Conservation (phyloP, 441 rosid genomes). For the Aquilaria agallochum region DNA sequence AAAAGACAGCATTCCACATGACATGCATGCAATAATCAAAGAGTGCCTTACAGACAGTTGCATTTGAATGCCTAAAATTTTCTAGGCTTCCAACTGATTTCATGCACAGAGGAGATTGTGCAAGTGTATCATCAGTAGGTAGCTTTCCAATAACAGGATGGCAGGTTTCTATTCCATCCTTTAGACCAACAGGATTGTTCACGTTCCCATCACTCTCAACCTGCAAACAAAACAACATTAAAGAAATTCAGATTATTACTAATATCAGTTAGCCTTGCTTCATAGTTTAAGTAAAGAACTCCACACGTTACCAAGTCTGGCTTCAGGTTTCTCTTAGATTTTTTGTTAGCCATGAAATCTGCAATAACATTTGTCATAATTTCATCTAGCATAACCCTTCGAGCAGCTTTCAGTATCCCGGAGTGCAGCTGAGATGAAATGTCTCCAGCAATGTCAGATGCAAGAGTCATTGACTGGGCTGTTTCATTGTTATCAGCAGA, state of each 20-base stretch:
- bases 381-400: slow-evolving; percentile 79
- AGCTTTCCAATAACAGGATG: slow-evolving; percentile 21
- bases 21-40: slow-evolving; percentile 71
- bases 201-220: slow-evolving; percentile 31
- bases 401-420: slow-evolving; percentile 75
- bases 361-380: slow-evolving; percentile 61
- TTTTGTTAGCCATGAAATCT: slow-evolving; percentile 47
- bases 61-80: slow-evolving; percentile 56
- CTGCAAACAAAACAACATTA: slow-evolving; percentile 35
- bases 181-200: slow-evolving; percentile 20
- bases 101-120: slow-evolving; percentile 19
- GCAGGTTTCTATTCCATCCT: slow-evolving; percentile 28
- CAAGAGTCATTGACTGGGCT: slow-evolving; percentile 30
- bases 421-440: slow-evolving; percentile 78
- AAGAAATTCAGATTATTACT: slow-evolving; percentile 5
- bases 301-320: slow-evolving; percentile 37
- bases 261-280: neutral
- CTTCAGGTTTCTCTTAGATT: slow-evolving; percentile 42
- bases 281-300: slow-evolving; percentile 4
- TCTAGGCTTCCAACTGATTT: slow-evolving; percentile 83
- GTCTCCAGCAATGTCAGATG: slow-evolving; percentile 63
- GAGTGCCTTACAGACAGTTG: slow-evolving; percentile 60
- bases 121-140: slow-evolving; percentile 17
- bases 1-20: slow-evolving; percentile 87
- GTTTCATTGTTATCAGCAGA: slow-evolving; percentile 28